Base-by-base conservation (phyloP, 805 yeast genomes). In the Zygosaccharomyces bailii region DNA sequence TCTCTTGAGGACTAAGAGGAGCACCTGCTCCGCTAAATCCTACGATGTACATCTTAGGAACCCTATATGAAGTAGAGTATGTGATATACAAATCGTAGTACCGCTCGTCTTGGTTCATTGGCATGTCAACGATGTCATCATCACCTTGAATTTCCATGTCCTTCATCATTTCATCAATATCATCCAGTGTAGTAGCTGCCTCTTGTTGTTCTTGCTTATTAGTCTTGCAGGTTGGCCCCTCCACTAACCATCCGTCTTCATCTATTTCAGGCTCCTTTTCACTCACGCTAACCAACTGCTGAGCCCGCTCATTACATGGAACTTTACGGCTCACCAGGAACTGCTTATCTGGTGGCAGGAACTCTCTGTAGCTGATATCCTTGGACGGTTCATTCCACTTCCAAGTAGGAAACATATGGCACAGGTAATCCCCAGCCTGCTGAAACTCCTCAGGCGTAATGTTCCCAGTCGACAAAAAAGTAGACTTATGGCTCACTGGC, bases 371-470 rank as follows among this genome's bases (percentile, higher is more conserved):
- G 24, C 52, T 53, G 5, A 60, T 39, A 32, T 47, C 49, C 51
- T 82, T 77, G 38, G 61, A 68, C 52, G 73, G 75, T 6, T 74
- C 69, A 10, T 71, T 65, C 99, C 99, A 93, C 50, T 81, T 80
- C 99, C 99, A 93, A 0, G 98, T 93, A 2, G 99, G 98, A 63
- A 93, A 93, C 71, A 84, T 86, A 65, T 80, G 82, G 24, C 83
- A 90, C 46, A 93, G 69, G 65, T 88, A 93, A 63, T 93, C 97
- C 17, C 99, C 99, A 2, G 99, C 97, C 44, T 71, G 72, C 7
- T 89, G 91, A 67, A 93, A 93, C 64, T 93, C 99, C 43, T 87
- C 96, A 1, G 99, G 99, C 1, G 96, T 86, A 41, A 93, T 82
- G 62, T 91, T 93, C 3, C 99, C 99, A 0, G 96, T 86, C 39